A percentile compares a stretch with the other conserved stretches of the same genome.
Evolutionary conservation across 2,329 filamentous ascomycete species (phyloP).

Genomic region (Neopestalotiopsis clavispora): DNA sequence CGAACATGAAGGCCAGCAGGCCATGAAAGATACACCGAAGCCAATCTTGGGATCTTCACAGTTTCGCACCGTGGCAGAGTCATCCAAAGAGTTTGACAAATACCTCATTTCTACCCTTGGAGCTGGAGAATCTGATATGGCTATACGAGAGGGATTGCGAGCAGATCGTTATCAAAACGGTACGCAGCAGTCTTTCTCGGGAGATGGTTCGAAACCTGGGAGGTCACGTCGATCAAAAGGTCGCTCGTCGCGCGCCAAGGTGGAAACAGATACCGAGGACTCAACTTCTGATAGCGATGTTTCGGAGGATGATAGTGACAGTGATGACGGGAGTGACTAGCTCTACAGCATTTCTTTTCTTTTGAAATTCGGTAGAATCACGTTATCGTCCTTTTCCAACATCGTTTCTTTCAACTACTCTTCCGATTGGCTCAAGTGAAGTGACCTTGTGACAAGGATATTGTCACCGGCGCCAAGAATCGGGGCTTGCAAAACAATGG

Average conservation of each 20-base stretch:
- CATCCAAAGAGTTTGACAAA: constrained; percentile 5
- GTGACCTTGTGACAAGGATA: too few species aligned
- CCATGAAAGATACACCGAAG: not conserved
- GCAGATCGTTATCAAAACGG: not conserved
- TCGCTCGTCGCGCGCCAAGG: not conserved
- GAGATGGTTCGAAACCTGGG: not conserved
- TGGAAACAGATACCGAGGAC: not conserved
- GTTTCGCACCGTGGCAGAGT: not conserved
- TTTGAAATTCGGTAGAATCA: too few species aligned
- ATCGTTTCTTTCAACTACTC: too few species aligned
- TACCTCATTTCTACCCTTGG: not conserved
- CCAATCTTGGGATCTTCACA: not conserved
- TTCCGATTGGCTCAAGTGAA: too few species aligned
- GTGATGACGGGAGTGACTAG: not conserved
- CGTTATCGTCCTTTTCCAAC: too few species aligned
- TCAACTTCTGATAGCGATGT: not conserved
- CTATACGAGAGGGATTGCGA: not conserved
- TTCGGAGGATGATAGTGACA: not conserved
- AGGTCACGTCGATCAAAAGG: not conserved
- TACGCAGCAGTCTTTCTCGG: not conserved
- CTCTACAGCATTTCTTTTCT: too few species aligned
- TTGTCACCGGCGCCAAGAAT: too few species aligned
- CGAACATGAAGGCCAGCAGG: not conserved
- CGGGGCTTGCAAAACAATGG: too few species aligned
- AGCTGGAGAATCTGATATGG: not conserved